Evolutionary conservation across 306 rosid species (phyloP).

Genomic region (Carpinus fangiana): DNA sequence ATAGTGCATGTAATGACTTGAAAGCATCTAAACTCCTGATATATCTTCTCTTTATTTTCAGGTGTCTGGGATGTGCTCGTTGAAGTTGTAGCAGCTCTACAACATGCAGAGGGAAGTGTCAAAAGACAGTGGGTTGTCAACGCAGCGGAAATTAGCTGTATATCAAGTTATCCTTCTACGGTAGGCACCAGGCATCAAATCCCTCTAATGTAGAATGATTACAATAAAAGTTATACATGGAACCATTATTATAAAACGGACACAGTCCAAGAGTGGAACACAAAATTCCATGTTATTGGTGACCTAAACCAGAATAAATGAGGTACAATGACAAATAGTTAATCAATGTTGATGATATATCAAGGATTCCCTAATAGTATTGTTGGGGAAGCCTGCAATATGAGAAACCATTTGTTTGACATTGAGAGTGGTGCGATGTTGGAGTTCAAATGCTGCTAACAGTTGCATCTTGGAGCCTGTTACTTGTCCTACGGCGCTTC

Average conservation of each 20-base stretch:
- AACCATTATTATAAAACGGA: neutral
- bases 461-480: neutral
- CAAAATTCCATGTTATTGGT: neutral
- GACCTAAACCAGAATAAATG: neutral
- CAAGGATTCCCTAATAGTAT: neutral
- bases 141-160: slow-evolving; percentile 83
- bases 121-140: slow-evolving; percentile 84
- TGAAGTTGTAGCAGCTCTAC: slow-evolving; percentile 80
- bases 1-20: neutral
- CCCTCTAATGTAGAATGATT: slow-evolving; percentile 9
- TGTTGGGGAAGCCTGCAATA: neutral
- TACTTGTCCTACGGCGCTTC: neutral
- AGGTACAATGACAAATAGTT: neutral
- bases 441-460: neutral
- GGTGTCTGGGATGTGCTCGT: slow-evolving; percentile 75
- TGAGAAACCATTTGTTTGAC: neutral
- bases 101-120: slow-evolving; percentile 70
- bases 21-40: slow-evolving; percentile 28
- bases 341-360: neutral
- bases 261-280: neutral
- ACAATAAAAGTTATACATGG: neutral
- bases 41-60: slow-evolving; percentile 38
- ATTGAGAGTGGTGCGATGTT: neutral
- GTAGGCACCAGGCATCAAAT: slow-evolving; percentile 45
- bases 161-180: slow-evolving; percentile 78